Base-by-base conservation (phyloP, 2,329 filamentous ascomycete genomes). In the Lasiodiplodia sp. region DNA sequence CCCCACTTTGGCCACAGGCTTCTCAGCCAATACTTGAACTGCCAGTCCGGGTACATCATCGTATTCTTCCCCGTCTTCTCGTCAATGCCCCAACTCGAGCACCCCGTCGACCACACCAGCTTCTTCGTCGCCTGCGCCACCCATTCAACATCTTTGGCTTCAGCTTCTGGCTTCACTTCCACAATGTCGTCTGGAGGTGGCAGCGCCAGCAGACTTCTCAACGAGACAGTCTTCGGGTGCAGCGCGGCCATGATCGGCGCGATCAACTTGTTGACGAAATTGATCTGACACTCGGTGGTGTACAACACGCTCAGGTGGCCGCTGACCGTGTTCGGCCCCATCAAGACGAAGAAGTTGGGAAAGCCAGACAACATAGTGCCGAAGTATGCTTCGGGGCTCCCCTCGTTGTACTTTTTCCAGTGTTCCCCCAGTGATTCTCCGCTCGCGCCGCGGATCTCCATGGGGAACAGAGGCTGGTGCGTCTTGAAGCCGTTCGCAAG, bases 31-130 rank as follows among this genome's bases (percentile, higher is more conserved):
- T 81, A 86, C 64, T 78, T 75, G 67, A 80, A 85, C 72, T 86
- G 83, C 79, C 81, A 86, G 58, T 85, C 83, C 0, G 84, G 85
- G 70, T 85, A 87, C 79, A 87, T 84, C 72, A 83, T 83, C 7
- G 82, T 84, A 69, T 87, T 87, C 57, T 81, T 76, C 0, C 81
- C 80, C 0, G 83, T 84, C 56, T 79, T 79, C 0, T 77, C 74
- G 68, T 87, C 82, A 2, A 87, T 77, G 3, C 81, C 84, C 85
- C 85, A 87, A n/a, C 80, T 83, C 1, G 80, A 82, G 70, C 85
- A 87, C 0, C 85, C 85, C 1, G 80, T 81, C 0, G 79, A 74
- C 83, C 83, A 87, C 0, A 87, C 85, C 0, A 86, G 72, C 44
- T 77, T 76, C 56, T 77, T 81, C 0, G 81, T 80, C 64, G 80